Percentiles rank a stretch among this genome's conserved stretches.
Conservation (phyloP, 805 yeast genomes). For the Hanseniaspora nectarophila region DNA sequence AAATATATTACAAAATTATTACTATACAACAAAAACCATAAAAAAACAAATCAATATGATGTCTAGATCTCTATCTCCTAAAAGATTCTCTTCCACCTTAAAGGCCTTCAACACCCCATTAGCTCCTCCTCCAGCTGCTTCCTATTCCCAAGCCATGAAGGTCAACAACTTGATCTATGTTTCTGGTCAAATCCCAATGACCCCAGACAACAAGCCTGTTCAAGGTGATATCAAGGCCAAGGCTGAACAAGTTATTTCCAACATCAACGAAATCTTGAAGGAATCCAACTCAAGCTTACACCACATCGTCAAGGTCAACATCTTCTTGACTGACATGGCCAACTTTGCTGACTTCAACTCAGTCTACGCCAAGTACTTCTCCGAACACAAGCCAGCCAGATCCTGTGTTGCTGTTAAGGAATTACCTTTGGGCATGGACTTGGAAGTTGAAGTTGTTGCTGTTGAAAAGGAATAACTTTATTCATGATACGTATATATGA, state of each 20-base stretch:
- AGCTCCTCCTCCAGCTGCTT: conserved; percentile 96
- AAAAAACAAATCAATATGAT: not conserved
- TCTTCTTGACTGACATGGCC: conserved; percentile 83
- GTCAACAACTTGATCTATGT: conserved; percentile 80
- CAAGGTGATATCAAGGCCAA: conserved; percentile 66
- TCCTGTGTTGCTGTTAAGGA: conserved; percentile 91
- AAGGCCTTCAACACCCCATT: conserved; percentile 49
- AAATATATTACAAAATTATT: not conserved
- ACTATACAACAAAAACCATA: not conserved
- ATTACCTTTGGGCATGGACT: conserved; percentile 75
- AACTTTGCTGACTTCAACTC: conserved; percentile 75
- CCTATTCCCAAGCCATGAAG: conserved; percentile 91
- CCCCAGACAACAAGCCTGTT: conserved; percentile 67
- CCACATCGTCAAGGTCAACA: conserved; percentile 72
- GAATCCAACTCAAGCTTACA: conserved; percentile 78
- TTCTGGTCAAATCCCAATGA: conserved; percentile 90
- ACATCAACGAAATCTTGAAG: conserved; percentile 59
- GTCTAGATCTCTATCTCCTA: conserved; percentile 13
- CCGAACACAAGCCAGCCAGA: conserved; percentile 82
- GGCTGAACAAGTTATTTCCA: conserved; percentile 62
- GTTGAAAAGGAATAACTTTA: conserved; percentile 38
- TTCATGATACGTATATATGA: not conserved
- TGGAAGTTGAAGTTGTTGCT: conserved; percentile 88
- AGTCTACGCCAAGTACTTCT: conserved; percentile 70
- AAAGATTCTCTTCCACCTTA: conserved; percentile 22